phyloP scores from a whole-genome alignment of 768 basidiomycete genomes.

The Mycena leptocephala region DNA sequence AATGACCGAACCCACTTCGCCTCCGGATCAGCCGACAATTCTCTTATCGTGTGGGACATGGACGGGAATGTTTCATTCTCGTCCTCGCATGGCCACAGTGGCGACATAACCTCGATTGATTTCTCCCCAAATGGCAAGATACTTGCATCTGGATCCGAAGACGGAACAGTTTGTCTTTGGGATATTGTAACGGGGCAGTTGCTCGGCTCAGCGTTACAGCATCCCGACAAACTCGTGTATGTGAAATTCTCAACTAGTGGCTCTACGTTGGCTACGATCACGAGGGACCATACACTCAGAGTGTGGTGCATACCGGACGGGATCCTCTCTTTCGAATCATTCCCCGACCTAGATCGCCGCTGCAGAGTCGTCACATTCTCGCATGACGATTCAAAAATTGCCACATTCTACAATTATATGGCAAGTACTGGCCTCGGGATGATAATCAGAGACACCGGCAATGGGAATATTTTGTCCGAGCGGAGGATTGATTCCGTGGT shows the following conservation, averaged over 20 bases:
- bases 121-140: neutral
- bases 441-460: neutral
- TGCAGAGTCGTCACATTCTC: neutral
- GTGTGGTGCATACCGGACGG: neutral
- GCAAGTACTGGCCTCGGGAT: neutral
- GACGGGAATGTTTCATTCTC: neutral
- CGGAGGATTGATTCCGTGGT: neutral
- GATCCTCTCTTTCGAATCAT: neutral
- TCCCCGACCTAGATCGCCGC: neutral
- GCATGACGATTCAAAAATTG: neutral
- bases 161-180: neutral
- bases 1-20: neutral
- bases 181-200: neutral
- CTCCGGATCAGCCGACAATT: neutral
- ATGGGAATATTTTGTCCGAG: neutral
- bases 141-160: neutral
- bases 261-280: neutral
- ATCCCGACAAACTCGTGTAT: neutral
- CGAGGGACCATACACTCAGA: neutral
- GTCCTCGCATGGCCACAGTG: neutral
- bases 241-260: neutral
- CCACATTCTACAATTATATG: neutral
- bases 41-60: neutral
- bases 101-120: neutral
- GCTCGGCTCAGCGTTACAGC: neutral